phyloP scores from a whole-genome alignment of 2,329 filamentous ascomycete genomes.

The Hymenoscyphus fraxineus region DNA sequence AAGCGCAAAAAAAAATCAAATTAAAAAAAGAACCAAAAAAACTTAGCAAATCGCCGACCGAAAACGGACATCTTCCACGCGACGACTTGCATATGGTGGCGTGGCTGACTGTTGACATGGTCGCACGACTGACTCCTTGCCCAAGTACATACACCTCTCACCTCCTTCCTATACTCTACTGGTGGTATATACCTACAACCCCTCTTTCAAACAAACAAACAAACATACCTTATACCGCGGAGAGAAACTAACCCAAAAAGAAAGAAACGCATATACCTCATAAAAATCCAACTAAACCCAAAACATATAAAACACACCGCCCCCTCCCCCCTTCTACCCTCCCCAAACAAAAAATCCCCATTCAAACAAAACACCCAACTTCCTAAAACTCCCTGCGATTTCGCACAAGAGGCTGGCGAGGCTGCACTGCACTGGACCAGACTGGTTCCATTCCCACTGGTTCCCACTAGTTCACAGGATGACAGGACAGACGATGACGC shows the following conservation, averaged over 20 bases:
- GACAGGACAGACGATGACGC: too few relatives aligned
- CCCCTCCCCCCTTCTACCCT: too few relatives aligned
- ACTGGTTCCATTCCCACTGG: slow-evolving; percentile 2
- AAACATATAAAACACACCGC: neutral
- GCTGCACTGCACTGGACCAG: neutral
- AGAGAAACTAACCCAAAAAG: neutral
- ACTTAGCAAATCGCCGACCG: neutral
- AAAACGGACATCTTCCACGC: slow-evolving; percentile 11
- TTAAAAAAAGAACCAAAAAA: too few relatives aligned
- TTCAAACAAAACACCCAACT: neutral
- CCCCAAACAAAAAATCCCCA: too few relatives aligned
- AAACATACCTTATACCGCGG: too few relatives aligned
- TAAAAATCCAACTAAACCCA: too few relatives aligned
- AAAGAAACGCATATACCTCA: too few relatives aligned
- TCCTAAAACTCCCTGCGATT: too few relatives aligned
- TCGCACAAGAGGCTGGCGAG: neutral
- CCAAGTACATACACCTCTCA: too few relatives aligned
- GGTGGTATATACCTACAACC: neutral
- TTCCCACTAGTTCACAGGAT: neutral
- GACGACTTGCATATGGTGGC: slow-evolving; percentile 1
- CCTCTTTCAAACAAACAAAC: neutral
- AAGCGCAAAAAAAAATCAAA: too few relatives aligned
- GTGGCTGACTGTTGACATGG: too few relatives aligned
- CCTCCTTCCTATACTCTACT: too few relatives aligned
- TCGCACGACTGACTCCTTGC: neutral